Base-by-base conservation (phyloP, 225 moss, liverwort and hornwort genomes). In the Physcomitrellopsis africana region DNA sequence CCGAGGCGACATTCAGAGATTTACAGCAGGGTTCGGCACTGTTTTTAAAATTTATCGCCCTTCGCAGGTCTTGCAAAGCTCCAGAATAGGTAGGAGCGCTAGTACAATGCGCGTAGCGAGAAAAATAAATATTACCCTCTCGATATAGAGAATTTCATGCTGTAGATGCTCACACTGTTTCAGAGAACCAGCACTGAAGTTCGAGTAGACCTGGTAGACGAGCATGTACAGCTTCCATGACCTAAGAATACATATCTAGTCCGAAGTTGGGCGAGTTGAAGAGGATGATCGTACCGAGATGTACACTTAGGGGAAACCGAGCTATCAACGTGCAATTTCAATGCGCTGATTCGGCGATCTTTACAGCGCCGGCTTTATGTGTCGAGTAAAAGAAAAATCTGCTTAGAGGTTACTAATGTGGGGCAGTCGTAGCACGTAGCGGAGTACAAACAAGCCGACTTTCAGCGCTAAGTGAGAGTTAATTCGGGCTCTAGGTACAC, bases 401-500 rank as follows among this genome's bases (percentile, higher is more conserved):
- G 8, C 14, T 43, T 5, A 32, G 32, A 3, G 32, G 18, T 2
- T 22, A 37, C 32, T 73, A 41, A 63, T 51, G 41, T 11, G 2
- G 24, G 52, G 64, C 49, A 49, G 45, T 44, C 32, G 32, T 37
- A 37, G 32, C 32, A 37, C 32, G 32, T 37, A 37, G 32, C 32
- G 32, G 27, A 65, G 67, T 55, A 51, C 44, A 52, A 65, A 32
- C 20, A 13, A 64, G 48, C 58, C 27, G 65, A 57, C 49, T 49
- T 43, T 11, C 14, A 45, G 58, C 58, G 71, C 65, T 66, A 27
- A 60, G 32, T 65, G 51, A 44, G 24, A 66, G 15, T 67, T 45
- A 52, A 45, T n/a, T 65, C 48, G 8, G 51, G 54, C 27, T 32
- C 56, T 66, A 66, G 59, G 63, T 75, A 73, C 63, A 9, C 5